Percentiles rank a stretch among this genome's conserved stretches.
Evolutionary conservation across 495 filamentous ascomycete species (phyloP).

Genomic region (Penicillium turbatum): DNA sequence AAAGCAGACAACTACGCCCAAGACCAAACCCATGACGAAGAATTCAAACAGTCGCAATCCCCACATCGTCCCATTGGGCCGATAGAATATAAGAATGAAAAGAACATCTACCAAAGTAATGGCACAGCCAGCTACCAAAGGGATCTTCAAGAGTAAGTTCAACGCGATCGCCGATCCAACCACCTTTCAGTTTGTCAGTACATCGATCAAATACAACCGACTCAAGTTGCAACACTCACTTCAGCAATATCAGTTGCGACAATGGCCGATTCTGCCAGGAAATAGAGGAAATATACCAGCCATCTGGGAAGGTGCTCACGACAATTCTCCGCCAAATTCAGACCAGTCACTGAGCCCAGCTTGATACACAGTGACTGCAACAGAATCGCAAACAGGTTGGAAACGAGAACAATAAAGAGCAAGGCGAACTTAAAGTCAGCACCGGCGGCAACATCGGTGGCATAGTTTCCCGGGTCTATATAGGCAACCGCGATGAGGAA

Average conservation of each 20-base stretch:
- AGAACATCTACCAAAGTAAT: constrained; percentile 82
- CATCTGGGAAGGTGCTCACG: constrained; percentile 70
- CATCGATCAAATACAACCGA: neutral
- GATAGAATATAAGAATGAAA: constrained; percentile 79
- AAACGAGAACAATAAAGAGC: constrained; percentile 76
- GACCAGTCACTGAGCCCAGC: constrained; percentile 77
- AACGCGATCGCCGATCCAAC: constrained; percentile 90
- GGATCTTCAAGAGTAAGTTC: constrained; percentile 75
- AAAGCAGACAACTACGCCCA: constrained; percentile 87
- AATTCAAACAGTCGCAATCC: constrained; percentile 74
- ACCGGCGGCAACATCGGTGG: constrained; percentile 75
- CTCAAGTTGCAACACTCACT: constrained; percentile 31
- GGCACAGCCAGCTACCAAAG: constrained; percentile 81
- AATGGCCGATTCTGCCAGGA: constrained; percentile 74
- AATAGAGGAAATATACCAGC: constrained; percentile 70
- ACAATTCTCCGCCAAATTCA: constrained; percentile 77
- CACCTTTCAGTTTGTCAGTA: constrained; percentile 49
- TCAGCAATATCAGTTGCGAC: constrained; percentile 91
- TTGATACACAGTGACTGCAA: constrained; percentile 80
- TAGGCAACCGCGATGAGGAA: constrained; percentile 78
- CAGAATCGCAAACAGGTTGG: constrained; percentile 80
- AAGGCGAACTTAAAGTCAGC: constrained; percentile 61
- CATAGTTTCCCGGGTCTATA: constrained; percentile 83
- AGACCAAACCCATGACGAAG: constrained; percentile 72
- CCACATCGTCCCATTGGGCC: constrained; percentile 67